phyloP scores from a whole-genome alignment of 2,329 filamentous ascomycete species.

The Aspergillus versicolor region DNA sequence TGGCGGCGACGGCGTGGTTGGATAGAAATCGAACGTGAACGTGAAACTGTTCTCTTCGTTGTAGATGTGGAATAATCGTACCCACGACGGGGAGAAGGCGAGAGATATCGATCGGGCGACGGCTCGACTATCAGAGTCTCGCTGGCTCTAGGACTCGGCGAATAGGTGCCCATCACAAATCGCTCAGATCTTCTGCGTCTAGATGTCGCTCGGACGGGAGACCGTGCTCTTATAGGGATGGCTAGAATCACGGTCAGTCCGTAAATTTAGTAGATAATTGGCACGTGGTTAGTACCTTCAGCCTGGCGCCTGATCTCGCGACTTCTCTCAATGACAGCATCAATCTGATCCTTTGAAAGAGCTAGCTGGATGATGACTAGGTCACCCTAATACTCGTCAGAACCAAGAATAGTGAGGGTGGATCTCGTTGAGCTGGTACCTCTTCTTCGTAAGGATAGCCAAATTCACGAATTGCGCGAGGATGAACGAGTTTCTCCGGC shows the following conservation, averaged over 20 bases:
- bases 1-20: constrained; percentile 31
- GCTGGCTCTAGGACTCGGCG: constrained; percentile 28
- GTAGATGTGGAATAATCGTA: constrained; percentile 28
- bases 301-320: constrained; percentile 54
- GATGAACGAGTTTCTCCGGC: constrained; percentile 75
- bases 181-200: constrained; percentile 26
- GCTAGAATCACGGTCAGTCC: constrained; percentile 17
- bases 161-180: constrained; percentile 27
- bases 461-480: constrained; percentile 76
- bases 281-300: constrained; percentile 30
- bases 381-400: constrained; percentile 58
- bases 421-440: constrained; percentile 49
- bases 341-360: constrained; percentile 85
- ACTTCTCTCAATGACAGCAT: constrained; percentile 80
- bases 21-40: constrained; percentile 37
- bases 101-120: constrained; percentile 27
- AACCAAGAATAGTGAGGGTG: background rate
- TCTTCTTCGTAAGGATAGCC: constrained; percentile 87
- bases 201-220: constrained; percentile 24
- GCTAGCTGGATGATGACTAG: constrained; percentile 80
- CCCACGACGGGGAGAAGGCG: constrained; percentile 24
- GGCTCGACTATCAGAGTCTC: constrained; percentile 35
- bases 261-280: background rate
- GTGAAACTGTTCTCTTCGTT: constrained; percentile 27
- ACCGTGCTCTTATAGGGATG: constrained; percentile 23